Conservation (phyloP, 495 filamentous ascomycete species). For the Podospora tetraspora region DNA sequence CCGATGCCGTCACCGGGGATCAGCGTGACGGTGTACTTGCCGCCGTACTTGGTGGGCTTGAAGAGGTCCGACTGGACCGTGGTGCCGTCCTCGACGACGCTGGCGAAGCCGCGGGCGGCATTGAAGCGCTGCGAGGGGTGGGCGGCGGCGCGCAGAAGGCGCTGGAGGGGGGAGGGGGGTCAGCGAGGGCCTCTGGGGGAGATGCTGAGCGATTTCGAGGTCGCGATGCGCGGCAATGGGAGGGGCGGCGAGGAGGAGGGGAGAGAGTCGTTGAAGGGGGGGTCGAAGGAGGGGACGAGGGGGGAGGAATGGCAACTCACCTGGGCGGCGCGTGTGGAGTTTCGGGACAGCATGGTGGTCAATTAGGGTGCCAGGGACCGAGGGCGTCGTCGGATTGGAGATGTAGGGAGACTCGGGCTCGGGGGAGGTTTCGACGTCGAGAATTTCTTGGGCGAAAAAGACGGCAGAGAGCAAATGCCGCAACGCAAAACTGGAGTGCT, state of each 20-base stretch:
- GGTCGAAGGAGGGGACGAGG: background rate
- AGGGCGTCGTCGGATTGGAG: conserved; percentile 7
- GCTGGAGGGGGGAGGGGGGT: conserved; percentile 34
- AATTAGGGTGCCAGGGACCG: conserved; percentile 21
- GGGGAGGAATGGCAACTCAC: conserved; percentile 27
- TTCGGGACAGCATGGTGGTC: conserved; percentile 56
- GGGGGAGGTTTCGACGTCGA: conserved; percentile 12
- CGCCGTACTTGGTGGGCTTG: conserved; percentile 98
- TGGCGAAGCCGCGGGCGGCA: conserved; percentile 56
- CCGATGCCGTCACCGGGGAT: conserved; percentile 98
- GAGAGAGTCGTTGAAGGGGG: background rate
- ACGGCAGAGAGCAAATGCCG: conserved; percentile 28
- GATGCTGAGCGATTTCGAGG: conserved; percentile 13
- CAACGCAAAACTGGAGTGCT: conserved; percentile 20
- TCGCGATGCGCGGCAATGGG: conserved; percentile 2
- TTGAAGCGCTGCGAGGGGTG: conserved; percentile 43
- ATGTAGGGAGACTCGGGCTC: conserved; percentile 4
- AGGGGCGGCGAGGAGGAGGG: background rate
- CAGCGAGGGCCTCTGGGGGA: conserved; percentile 20
- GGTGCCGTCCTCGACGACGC: conserved; percentile 54
- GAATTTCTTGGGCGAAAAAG: conserved; percentile 11
- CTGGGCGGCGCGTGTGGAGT: conserved; percentile 48
- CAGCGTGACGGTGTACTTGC: conserved; percentile 97
- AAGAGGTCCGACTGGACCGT: conserved; percentile 80
- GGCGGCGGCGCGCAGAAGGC: conserved; percentile 52